Evolutionary conservation across 805 yeast species (phyloP).

Genomic region (Lipomyces sp.): DNA sequence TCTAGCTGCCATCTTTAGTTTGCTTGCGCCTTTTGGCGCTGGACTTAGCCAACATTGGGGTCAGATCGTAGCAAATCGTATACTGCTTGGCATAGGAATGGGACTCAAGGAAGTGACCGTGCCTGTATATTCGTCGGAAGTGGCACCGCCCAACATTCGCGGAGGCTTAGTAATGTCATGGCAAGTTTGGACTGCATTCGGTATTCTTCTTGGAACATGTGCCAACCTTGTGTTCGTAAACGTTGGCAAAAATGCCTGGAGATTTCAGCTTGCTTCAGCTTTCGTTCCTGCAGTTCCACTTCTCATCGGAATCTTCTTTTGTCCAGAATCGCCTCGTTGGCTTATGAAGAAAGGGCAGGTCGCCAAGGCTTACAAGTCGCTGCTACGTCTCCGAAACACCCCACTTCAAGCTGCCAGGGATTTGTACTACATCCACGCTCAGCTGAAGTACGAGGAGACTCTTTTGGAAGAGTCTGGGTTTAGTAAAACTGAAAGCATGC

Average conservation of each 20-base stretch:
- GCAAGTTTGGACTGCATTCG: slow-evolving; percentile 76
- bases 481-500: slow-evolving; percentile 45
- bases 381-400: slow-evolving; percentile 53
- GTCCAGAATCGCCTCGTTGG: slow-evolving; percentile 77
- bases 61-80: slow-evolving; percentile 63
- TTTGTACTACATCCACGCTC: slow-evolving; percentile 62
- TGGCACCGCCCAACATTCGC: slow-evolving; percentile 60
- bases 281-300: slow-evolving; percentile 62
- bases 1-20: slow-evolving; percentile 60
- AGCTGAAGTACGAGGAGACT: slow-evolving; percentile 53
- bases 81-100: slow-evolving; percentile 65
- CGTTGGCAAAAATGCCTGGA: slow-evolving; percentile 53
- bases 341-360: slow-evolving; percentile 58
- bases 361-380: slow-evolving; percentile 56
- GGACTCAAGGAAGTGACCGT: slow-evolving; percentile 71
- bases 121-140: slow-evolving; percentile 68
- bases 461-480: slow-evolving; percentile 44
- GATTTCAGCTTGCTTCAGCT: slow-evolving; percentile 70
- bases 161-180: slow-evolving; percentile 73
- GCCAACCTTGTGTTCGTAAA: slow-evolving; percentile 62
- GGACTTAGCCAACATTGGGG: slow-evolving; percentile 65
- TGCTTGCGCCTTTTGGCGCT: slow-evolving; percentile 65
- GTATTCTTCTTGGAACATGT: slow-evolving; percentile 69
- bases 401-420: slow-evolving; percentile 67
- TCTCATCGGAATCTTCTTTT: slow-evolving; percentile 56